Percentiles rank a stretch among this genome's conserved stretches.
Evolutionary conservation across 345 rosid species (phyloP).

Genomic region (Eucalyptus coolabah): DNA sequence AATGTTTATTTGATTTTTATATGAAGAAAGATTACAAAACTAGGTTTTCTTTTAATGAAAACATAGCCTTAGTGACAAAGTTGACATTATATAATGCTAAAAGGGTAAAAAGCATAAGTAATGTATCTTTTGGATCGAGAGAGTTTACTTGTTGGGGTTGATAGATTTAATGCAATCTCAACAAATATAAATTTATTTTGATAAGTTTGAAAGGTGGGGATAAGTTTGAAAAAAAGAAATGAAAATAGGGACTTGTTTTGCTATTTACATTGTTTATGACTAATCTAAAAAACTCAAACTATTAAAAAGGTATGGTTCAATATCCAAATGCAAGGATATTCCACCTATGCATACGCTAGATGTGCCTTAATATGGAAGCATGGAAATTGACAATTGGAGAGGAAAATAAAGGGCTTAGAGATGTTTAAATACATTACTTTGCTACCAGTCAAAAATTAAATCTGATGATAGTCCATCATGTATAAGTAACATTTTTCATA

Average conservation of each 20-base stretch:
- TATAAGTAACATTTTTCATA: not conserved
- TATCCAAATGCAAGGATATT: not conserved
- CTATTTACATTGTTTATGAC: not conserved
- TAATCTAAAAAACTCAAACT: not conserved
- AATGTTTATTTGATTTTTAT: not conserved
- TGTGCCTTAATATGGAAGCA: not conserved
- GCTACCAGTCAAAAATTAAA: not conserved
- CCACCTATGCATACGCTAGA: not conserved
- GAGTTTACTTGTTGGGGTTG: not conserved
- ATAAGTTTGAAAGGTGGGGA: not conserved
- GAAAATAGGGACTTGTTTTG: not conserved
- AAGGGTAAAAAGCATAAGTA: not conserved
- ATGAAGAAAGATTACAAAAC: not conserved
- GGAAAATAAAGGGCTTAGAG: not conserved
- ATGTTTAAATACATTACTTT: not conserved
- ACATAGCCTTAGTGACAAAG: not conserved
- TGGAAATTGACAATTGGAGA: not conserved
- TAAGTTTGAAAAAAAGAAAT: not conserved
- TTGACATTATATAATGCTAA: not conserved
- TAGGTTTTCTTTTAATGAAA: not conserved
- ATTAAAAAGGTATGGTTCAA: not conserved
- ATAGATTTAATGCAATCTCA: not conserved
- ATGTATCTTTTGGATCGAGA: not conserved
- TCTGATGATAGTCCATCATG: not conserved
- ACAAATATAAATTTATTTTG: not conserved